These are phyloP conservation scores for Phytophthora sansomeana DNA, from an alignment of 352 stramenopile genomes.

Conservation along the genomic window DNA sequence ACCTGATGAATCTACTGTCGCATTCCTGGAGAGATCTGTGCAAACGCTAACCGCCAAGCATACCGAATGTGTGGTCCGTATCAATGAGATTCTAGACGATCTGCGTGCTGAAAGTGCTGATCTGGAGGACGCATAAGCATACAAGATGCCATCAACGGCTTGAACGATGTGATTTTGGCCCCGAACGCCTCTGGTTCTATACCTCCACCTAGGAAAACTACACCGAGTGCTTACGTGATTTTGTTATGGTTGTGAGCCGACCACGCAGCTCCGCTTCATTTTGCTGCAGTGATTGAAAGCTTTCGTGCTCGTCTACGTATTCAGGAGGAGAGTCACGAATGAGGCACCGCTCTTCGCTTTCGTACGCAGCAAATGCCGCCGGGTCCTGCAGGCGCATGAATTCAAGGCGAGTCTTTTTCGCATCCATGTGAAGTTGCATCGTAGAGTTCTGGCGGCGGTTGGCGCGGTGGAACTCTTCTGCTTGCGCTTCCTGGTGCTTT, in stretches of 20 bases:
- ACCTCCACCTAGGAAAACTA: neutral
- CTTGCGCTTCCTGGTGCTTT: conserved; percentile 76
- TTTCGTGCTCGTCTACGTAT: conserved; percentile 57
- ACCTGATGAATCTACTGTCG: conserved; percentile 51
- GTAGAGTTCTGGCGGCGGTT: conserved; percentile 74
- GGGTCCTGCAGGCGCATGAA: conserved; percentile 75
- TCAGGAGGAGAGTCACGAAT: conserved; percentile 63
- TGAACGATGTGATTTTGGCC: neutral
- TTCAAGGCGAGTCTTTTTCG: conserved; percentile 75
- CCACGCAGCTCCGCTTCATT: conserved; percentile 70
- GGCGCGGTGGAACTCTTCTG: conserved; percentile 59
- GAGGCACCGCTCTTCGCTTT: conserved; percentile 48
- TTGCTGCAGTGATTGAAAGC: conserved; percentile 38
- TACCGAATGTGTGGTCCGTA: conserved; percentile 66
- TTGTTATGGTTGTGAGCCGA: conserved; percentile 59
- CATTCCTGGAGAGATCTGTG: conserved; percentile 75
- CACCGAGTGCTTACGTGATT: conserved; percentile 23
- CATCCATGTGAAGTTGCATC: conserved; percentile 77
- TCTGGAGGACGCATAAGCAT: conserved; percentile 39
- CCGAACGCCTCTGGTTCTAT: neutral
- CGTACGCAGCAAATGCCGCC: conserved; percentile 55
- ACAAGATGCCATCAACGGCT: neutral
- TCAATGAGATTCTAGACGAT: conserved; percentile 86
- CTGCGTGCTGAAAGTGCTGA: conserved; percentile 65
- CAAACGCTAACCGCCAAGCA: conserved; percentile 61